Percentiles rank a stretch among this genome's conserved stretches.
Conservation (phyloP, 2,329 filamentous ascomycete species). For the Penicillium rolfsii region DNA sequence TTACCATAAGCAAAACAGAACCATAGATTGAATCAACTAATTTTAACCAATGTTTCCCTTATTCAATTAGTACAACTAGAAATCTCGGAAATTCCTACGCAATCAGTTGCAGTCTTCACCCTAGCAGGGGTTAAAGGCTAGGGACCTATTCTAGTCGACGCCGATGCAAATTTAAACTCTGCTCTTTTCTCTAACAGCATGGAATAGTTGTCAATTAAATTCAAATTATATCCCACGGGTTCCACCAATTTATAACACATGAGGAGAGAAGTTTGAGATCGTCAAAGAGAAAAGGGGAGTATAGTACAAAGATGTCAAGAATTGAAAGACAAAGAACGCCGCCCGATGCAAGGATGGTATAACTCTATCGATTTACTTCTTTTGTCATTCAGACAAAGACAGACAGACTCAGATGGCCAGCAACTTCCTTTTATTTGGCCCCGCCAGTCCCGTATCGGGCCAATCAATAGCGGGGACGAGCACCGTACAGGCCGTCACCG, state of each 20-base stretch:
- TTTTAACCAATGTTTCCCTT: too few relatives aligned
- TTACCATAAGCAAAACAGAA: too few relatives aligned
- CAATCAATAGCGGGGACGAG: constrained; percentile 18
- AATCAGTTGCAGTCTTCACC: too few relatives aligned
- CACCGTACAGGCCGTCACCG: neutral
- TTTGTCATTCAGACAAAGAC: constrained; percentile 4
- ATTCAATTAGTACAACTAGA: too few relatives aligned
- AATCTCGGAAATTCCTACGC: too few relatives aligned
- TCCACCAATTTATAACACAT: constrained; percentile 20
- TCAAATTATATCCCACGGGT: constrained; percentile 11
- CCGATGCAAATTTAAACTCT: too few relatives aligned
- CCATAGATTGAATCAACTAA: too few relatives aligned
- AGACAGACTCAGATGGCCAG: constrained; percentile 7
- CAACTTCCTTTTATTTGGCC: neutral
- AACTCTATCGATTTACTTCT: constrained; percentile 22
- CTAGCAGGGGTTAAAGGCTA: too few relatives aligned
- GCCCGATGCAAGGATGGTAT: constrained; percentile 33
- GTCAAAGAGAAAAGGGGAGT: constrained; percentile 14
- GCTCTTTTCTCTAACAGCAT: constrained; percentile 7
- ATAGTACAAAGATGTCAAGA: constrained; percentile 25
- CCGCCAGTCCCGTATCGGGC: neutral
- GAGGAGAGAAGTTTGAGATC: constrained; percentile 29
- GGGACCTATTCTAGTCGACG: too few relatives aligned
- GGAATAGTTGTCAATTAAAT: constrained; percentile 9
- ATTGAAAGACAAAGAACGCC: constrained; percentile 30